Evolutionary conservation across 2,329 filamentous ascomycete genomes (phyloP).

Genomic region (Pyrenochaeta sp.): DNA sequence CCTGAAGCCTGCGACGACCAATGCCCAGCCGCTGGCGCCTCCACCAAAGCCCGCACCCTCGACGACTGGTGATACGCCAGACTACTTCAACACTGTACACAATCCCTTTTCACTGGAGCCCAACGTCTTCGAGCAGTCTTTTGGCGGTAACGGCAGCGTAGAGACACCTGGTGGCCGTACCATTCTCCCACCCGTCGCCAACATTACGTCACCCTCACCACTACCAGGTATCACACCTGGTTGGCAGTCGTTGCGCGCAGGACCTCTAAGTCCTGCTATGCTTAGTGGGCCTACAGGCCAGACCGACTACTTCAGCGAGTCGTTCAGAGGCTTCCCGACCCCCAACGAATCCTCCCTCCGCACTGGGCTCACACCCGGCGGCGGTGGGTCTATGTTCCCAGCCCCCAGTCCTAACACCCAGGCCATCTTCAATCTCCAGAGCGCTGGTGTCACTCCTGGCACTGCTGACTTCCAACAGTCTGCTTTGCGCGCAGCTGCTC

Average conservation of each 20-base stretch:
- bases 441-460: constrained; percentile 84
- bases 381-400: constrained; percentile 97
- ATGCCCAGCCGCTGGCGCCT: constrained; percentile 60
- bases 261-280: constrained; percentile 96
- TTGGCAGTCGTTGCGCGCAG: constrained; percentile 90
- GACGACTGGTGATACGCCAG: constrained; percentile 55
- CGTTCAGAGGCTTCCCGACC: constrained; percentile 86
- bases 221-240: constrained; percentile 77
- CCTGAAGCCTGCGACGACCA: constrained; percentile 50
- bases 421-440: constrained; percentile 80
- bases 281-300: constrained; percentile 77
- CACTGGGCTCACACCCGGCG: constrained; percentile 91
- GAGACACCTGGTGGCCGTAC: constrained; percentile 79
- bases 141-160: constrained; percentile 62
- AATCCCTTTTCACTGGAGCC: constrained; percentile 77
- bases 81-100: constrained; percentile 62
- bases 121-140: constrained; percentile 97
- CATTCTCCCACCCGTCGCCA: constrained; percentile 87
- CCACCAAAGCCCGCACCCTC: constrained; percentile 57
- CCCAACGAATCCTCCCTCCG: constrained; percentile 95
- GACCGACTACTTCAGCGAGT: constrained; percentile 88
- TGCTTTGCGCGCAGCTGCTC: constrained; percentile 78
- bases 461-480: constrained; percentile 96
- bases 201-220: constrained; percentile 87
- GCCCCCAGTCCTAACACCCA: constrained; percentile 87